phyloP scores from a whole-genome alignment of 2,329 filamentous ascomycete genomes.

The Emergomyces africanus region DNA sequence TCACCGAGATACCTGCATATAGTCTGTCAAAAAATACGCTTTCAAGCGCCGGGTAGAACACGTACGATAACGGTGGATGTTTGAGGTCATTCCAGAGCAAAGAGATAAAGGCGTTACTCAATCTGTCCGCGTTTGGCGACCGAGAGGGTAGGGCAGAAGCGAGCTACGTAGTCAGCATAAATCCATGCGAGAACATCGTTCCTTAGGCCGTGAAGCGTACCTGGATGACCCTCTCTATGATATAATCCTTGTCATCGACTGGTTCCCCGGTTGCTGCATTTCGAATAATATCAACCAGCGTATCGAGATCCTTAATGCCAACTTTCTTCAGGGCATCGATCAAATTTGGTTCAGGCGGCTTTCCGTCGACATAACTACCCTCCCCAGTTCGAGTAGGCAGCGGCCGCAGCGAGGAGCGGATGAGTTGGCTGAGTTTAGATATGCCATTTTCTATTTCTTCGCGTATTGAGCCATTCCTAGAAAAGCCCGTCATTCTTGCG shows the following conservation, averaged over 20 bases:
- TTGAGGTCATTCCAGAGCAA: slow-evolving; percentile 20
- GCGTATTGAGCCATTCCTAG: slow-evolving; percentile 11
- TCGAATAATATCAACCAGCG: slow-evolving; percentile 28
- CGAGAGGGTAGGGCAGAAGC: slow-evolving; percentile 16
- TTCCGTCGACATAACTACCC: slow-evolving; percentile 26
- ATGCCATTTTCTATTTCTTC: slow-evolving; percentile 25
- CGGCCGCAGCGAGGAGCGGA: slow-evolving; percentile 30
- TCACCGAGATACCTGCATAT: slow-evolving; percentile 30
- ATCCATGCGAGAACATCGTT: slow-evolving; percentile 36
- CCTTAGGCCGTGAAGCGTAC: slow-evolving; percentile 17
- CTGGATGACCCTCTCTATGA: slow-evolving; percentile 47
- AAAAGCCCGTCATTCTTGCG: slow-evolving; percentile 13
- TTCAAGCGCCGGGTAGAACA: slow-evolving; percentile 14
- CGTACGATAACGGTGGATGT: slow-evolving; percentile 29
- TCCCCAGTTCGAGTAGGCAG: slow-evolving; percentile 31
- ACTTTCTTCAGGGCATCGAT: slow-evolving; percentile 36
- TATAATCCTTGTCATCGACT: slow-evolving; percentile 48
- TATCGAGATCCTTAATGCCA: slow-evolving; percentile 33
- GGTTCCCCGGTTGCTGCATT: slow-evolving; percentile 37
- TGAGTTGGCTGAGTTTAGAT: slow-evolving; percentile 25
- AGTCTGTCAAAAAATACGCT: slow-evolving; percentile 34
- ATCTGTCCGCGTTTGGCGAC: slow-evolving; percentile 13
- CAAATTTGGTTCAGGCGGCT: slow-evolving; percentile 22
- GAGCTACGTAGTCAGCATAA: slow-evolving; percentile 25
- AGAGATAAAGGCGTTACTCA: slow-evolving; percentile 17